Percentiles rank a stretch among this genome's conserved stretches.
Conservation (phyloP, 441 rosid species). For the Mallotus repandus region DNA sequence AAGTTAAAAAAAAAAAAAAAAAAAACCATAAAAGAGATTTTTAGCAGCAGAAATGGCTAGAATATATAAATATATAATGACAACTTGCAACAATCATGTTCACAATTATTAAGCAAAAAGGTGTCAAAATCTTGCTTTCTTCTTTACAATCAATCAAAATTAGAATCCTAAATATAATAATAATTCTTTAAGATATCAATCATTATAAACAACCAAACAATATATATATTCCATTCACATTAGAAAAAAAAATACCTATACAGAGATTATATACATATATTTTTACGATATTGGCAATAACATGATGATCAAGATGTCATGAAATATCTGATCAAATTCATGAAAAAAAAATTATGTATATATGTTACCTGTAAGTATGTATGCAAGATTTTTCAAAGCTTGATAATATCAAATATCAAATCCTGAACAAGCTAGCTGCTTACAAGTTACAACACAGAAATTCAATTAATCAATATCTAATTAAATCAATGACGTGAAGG, state of each 20-base stretch:
- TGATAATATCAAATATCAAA: background rate
- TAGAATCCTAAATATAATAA: background rate
- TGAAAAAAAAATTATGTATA: no score
- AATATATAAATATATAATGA: no score
- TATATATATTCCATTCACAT: background rate
- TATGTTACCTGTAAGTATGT: background rate
- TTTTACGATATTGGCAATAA: no score
- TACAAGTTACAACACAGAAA: background rate
- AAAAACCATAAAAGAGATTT: background rate
- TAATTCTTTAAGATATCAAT: background rate
- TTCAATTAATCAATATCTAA: background rate
- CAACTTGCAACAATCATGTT: background rate
- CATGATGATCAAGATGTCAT: no score
- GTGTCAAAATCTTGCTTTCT: background rate
- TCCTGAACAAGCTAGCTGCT: background rate
- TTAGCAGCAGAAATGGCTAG: background rate
- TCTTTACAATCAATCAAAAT: slow-evolving; percentile 4
- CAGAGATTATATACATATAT: no score
- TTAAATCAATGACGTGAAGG: slow-evolving; percentile 15
- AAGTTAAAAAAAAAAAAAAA: background rate
- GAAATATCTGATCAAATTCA: no score
- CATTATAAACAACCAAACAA: background rate
- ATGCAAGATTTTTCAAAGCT: background rate
- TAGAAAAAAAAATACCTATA: background rate
- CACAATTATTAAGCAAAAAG: slow-evolving; percentile 2